Conservation (phyloP, 169 alveolate genomes). For the Eimeria praecox region DNA sequence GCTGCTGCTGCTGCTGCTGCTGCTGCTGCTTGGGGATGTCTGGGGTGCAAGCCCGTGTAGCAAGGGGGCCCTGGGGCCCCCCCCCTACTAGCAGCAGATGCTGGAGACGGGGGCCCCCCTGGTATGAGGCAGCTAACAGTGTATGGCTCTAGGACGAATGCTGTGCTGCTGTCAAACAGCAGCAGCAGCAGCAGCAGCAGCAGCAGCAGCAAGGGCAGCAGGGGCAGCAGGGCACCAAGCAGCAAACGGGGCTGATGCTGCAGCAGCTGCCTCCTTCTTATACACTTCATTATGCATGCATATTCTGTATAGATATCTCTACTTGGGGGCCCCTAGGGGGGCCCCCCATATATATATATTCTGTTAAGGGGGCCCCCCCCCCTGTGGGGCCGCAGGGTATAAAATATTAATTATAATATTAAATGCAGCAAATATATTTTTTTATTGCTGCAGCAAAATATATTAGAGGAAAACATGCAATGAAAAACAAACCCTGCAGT, state of each 20-base stretch:
- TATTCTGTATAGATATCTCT: not conserved
- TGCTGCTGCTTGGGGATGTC: not conserved
- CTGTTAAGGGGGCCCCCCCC: no score
- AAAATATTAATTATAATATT: no score
- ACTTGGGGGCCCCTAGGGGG: conserved; percentile 12
- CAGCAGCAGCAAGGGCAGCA: conserved; percentile 31
- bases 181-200: conserved; percentile 36
- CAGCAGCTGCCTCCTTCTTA: not conserved
- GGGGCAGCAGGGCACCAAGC: not conserved
- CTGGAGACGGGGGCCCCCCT: not conserved
- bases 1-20: conserved; percentile 23
- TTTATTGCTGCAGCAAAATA: no score
- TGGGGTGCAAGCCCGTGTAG: not conserved
- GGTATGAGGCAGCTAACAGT: not conserved
- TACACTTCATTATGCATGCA: not conserved
- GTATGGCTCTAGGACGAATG: not conserved
- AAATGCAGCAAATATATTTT: no score
- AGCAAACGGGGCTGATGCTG: not conserved
- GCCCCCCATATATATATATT: not conserved
- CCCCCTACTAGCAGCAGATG: not conserved
- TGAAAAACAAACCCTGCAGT: no score
- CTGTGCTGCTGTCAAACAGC: not conserved
- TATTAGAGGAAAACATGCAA: no score
- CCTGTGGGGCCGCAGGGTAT: no score
- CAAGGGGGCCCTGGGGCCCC: not conserved